Evolutionary conservation across 306 rosid species (phyloP), one percentile per base, ranked within the genome.

Genomic region (Crataegus laevigata): DNA sequence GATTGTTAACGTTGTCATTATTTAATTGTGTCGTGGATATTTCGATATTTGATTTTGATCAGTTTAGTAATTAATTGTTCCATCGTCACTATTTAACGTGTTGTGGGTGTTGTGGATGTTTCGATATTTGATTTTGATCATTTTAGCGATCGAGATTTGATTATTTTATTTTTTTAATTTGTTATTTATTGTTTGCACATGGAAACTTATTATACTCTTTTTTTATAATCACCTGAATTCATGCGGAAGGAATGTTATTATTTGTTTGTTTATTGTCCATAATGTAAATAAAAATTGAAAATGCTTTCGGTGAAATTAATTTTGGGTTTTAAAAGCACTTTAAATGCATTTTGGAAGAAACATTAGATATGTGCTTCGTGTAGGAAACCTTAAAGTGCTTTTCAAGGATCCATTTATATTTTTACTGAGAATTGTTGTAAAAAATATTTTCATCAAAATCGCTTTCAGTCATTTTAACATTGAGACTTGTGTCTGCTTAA

Each of bases 41-140:
- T 21, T 4, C 24, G 57, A 17, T 68, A 29, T 32, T 66, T n/a
- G 15, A 50, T 13, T 79, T 75, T 81, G 34, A 67, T 73, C 79
- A 43, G 11, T 40, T 28, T 64, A 38, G 22, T 21, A 11, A 18
- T 50, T 13, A 2, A 32, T 32, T 5, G 7, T 32, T 32, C 0
- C 36, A 6, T 32, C 0, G 36, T 32, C 8, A 32, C 36, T 8
- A 4, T 47, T 29, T 4, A 4, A 57, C 8, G 47, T 76, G 24
- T 64, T 17, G 9, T 42, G 43, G 30, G 47, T 76, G 24, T 64
- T 17, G 9, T 42, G 43, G 30, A 59, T 51, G 61, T 28, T n/a
- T 4, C 21, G 15, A 47, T 47, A 14, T 45, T 45, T 45, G 6
- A 47, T 47, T 47, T 47, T 47, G 5, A 47, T 47, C 6, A 1